These are phyloP conservation scores for Citrus inodora DNA, from an alignment of 345 rosid species.

Conservation along the genomic window DNA sequence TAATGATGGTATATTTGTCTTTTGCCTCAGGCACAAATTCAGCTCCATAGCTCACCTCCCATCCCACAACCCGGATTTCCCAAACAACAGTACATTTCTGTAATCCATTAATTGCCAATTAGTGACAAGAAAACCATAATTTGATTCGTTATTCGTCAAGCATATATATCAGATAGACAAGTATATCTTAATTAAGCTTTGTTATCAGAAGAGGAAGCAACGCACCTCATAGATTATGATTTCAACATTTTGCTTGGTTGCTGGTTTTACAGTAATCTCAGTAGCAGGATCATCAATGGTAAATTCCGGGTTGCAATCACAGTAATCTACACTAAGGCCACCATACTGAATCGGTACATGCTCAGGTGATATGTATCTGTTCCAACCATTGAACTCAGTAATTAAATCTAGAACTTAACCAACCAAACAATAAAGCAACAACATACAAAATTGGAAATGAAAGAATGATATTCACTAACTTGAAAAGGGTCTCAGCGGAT, in stretches of 20 bases:
- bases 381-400: not conserved
- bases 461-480: constrained; percentile 34
- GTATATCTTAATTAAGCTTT: not conserved
- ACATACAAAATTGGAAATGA: not conserved
- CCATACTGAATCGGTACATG: constrained; percentile 91
- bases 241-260: constrained; percentile 85
- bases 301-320: constrained; percentile 80
- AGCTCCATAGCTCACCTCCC: constrained; percentile 84
- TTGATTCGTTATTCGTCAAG: not conserved
- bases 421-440: not conserved
- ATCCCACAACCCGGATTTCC: constrained; percentile 88
- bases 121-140: not conserved
- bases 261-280: constrained; percentile 64
- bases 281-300: constrained; percentile 65
- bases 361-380: constrained; percentile 74
- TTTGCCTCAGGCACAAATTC: constrained; percentile 75
- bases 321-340: constrained; percentile 77
- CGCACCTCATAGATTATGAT: constrained; percentile 78
- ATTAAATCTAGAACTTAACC: not conserved
- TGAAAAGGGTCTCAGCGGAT: constrained; percentile 80
- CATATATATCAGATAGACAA: not conserved
- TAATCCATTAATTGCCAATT: constrained; percentile 6
- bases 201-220: not conserved
- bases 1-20: constrained; percentile 62
- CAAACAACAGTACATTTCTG: constrained; percentile 81